Percentiles rank a stretch among this genome's conserved stretches.
Conservation (phyloP, 257 asterid genomes). For the Linderniella brevidens region DNA sequence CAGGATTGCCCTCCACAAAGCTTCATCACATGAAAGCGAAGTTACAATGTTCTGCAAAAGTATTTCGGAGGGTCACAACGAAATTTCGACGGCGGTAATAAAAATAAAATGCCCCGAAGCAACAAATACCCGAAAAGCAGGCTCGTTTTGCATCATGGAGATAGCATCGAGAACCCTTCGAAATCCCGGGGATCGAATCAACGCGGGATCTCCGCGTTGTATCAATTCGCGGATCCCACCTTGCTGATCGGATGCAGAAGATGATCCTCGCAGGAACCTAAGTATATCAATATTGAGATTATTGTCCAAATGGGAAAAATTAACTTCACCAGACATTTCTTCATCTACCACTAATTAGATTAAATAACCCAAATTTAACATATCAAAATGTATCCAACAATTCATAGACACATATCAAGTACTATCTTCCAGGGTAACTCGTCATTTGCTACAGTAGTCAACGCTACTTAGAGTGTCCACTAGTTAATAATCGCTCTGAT, state of each 20-base stretch:
- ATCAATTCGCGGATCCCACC: conserved; percentile 12
- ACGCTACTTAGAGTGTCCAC: neutral
- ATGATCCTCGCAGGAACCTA: conserved; percentile 30
- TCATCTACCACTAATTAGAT: neutral
- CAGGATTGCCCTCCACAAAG: conserved; percentile 70
- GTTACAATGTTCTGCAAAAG: conserved; percentile 22
- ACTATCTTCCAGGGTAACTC: too few species aligned
- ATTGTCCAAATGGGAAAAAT: neutral
- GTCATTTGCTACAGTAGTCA: too few species aligned
- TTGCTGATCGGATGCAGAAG: conserved; percentile 12
- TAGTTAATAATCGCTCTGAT: neutral
- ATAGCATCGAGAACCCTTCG: conserved; percentile 27
- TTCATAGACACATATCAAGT: too few species aligned
- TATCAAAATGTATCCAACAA: too few species aligned
- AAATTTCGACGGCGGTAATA: neutral
- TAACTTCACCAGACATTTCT: neutral
- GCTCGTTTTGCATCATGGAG: conserved; percentile 33
- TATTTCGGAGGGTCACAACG: neutral
- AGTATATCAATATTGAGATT: neutral
- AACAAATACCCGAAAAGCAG: conserved; percentile 26
- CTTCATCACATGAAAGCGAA: conserved; percentile 60
- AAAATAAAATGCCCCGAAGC: neutral
- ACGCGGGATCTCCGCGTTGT: conserved; percentile 10
- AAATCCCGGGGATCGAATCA: conserved; percentile 29
- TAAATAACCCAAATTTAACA: neutral